Evolutionary conservation across 2,329 filamentous ascomycete genomes (phyloP).

Genomic region (Fusarium protoensiforme): DNA sequence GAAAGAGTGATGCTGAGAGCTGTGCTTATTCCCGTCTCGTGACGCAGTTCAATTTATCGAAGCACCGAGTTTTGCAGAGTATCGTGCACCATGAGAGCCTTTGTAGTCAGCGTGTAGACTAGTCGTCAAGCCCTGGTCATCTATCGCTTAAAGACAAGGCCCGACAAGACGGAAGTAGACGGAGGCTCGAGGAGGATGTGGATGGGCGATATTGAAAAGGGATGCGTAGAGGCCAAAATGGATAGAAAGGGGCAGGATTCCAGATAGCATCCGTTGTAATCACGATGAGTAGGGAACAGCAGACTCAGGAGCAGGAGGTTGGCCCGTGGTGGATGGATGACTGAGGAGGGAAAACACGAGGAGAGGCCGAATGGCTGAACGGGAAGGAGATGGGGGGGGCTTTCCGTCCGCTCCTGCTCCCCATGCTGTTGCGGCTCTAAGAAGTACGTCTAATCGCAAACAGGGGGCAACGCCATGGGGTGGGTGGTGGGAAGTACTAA

Average conservation of each 20-base stretch:
- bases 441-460: no score
- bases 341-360: background rate
- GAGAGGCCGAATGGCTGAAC: background rate
- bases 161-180: background rate
- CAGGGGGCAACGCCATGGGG: background rate
- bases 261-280: background rate
- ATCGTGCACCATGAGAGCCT: background rate
- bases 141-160: background rate
- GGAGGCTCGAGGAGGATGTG: background rate
- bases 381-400: background rate
- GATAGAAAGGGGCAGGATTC: background rate
- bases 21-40: background rate
- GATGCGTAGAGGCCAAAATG: background rate
- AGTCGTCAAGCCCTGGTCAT: background rate
- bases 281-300: background rate
- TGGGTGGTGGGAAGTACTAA: background rate
- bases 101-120: background rate
- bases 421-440: background rate
- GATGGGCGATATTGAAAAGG: background rate
- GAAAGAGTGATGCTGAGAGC: rapidly evolving
- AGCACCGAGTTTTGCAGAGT: background rate
- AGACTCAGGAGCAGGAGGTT: background rate
- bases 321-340: background rate
- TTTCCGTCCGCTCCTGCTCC: background rate
- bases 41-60: background rate